phyloP scores from a whole-genome alignment of 768 basidiomycete genomes.

The Galerina sulciceps region DNA sequence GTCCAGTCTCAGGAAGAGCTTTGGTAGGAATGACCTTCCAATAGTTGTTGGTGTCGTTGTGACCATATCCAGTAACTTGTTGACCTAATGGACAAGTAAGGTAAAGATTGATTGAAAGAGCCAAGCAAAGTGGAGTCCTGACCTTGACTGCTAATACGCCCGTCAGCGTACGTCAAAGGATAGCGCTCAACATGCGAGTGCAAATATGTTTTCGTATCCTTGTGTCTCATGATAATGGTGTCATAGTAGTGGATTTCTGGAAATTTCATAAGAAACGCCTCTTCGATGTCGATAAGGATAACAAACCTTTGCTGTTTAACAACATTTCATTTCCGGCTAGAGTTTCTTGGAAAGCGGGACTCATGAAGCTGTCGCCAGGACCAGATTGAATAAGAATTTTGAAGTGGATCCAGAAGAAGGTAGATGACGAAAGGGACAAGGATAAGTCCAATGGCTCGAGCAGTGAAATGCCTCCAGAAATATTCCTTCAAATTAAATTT shows the following conservation, averaged over 20 bases:
- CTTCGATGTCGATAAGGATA: not conserved
- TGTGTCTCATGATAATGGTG: conserved; percentile 85
- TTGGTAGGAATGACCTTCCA: conserved; percentile 97
- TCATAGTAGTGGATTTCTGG: conserved; percentile 95
- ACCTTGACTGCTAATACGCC: conserved; percentile 94
- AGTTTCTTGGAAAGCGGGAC: conserved; percentile 97
- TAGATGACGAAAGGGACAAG: conserved; percentile 89
- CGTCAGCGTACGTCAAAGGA: conserved; percentile 93
- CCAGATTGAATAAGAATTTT: conserved; percentile 86
- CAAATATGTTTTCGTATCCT: conserved; percentile 90
- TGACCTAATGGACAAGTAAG: conserved; percentile 59
- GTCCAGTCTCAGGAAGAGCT: conserved; percentile 90
- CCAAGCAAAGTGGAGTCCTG: not conserved
- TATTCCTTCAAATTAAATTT: conserved; percentile 63
- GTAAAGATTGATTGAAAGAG: not conserved
- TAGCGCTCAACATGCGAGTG: conserved; percentile 94
- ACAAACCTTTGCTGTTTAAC: conserved; percentile 84
- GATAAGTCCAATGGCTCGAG: conserved; percentile 85
- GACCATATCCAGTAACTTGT: conserved; percentile 94
- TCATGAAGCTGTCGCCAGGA: conserved; percentile 96
- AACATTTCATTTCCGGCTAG: conserved; percentile 90
- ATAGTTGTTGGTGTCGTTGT: conserved; percentile 92
- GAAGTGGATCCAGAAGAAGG: conserved; percentile 96
- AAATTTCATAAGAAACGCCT: not conserved
- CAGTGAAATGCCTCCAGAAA: conserved; percentile 87